Evolutionary conservation across 768 basidiomycete genomes (phyloP).

Genomic region (Termitomyces sp.): DNA sequence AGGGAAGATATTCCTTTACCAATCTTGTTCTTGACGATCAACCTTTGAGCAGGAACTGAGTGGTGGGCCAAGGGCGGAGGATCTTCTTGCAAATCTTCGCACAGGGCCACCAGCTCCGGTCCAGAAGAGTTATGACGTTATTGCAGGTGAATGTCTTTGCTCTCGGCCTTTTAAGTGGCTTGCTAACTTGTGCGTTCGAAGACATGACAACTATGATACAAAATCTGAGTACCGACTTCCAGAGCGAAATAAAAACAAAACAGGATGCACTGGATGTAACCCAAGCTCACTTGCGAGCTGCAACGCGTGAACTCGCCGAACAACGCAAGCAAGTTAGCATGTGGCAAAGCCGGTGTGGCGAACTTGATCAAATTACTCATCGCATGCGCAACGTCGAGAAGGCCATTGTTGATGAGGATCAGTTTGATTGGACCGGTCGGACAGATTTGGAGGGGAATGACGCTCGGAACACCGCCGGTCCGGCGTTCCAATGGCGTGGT

Average conservation of each 20-base stretch:
- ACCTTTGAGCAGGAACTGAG: slow-evolving; percentile 51
- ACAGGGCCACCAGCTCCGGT: slow-evolving; percentile 72
- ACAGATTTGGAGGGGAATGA: slow-evolving; percentile 37
- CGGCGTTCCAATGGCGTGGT: slow-evolving; percentile 72
- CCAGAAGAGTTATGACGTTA: slow-evolving; percentile 86
- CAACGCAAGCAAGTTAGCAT: slow-evolving; percentile 79
- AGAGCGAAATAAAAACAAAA: slow-evolving; percentile 78
- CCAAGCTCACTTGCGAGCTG: slow-evolving; percentile 80
- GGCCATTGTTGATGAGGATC: slow-evolving; percentile 72
- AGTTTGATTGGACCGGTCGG: slow-evolving; percentile 88
- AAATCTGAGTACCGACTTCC: slow-evolving; percentile 71
- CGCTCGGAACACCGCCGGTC: slow-evolving; percentile 38
- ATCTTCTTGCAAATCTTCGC: slow-evolving; percentile 70
- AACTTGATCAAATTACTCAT: slow-evolving; percentile 78
- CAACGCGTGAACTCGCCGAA: slow-evolving; percentile 87
- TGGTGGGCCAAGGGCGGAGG: slow-evolving; percentile 69
- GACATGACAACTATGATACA: slow-evolving; percentile 88
- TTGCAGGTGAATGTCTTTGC: slow-evolving; percentile 48
- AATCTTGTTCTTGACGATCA: background rate
- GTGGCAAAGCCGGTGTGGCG: slow-evolving; percentile 69
- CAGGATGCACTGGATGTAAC: slow-evolving; percentile 85
- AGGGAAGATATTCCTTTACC: background rate
- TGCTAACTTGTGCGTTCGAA: slow-evolving; percentile 19
- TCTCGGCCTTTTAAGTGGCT: background rate
- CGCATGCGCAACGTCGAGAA: slow-evolving; percentile 81